These are phyloP conservation scores for Fusarium sp. DNA, from an alignment of 2,329 filamentous ascomycete genomes.

Conservation along the genomic window DNA sequence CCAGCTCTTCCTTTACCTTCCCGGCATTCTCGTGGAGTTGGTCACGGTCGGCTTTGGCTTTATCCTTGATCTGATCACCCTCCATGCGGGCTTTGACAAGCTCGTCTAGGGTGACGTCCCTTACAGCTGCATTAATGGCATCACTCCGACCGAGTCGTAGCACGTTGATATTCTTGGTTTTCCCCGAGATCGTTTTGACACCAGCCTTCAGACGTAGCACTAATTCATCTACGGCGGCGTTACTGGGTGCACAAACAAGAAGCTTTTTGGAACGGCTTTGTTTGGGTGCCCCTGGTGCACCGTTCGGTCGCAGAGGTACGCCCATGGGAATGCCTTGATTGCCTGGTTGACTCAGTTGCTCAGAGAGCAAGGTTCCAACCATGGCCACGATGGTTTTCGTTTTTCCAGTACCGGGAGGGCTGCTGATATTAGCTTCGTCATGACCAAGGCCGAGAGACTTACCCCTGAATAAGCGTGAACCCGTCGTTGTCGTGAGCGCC, in stretches of 20 bases:
- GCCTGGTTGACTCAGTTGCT: conserved; percentile 48
- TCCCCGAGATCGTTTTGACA: conserved; percentile 79
- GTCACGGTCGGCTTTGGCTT: conserved; percentile 64
- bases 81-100: conserved; percentile 80
- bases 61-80: conserved; percentile 65
- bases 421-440: conserved; percentile 49
- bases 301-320: conserved; percentile 42
- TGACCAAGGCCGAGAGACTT: conserved; percentile 40
- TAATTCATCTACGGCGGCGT: conserved; percentile 95
- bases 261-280: conserved; percentile 75
- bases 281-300: conserved; percentile 30
- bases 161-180: conserved; percentile 80
- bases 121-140: conserved; percentile 88
- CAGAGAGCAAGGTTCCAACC: conserved; percentile 78
- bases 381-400: conserved; percentile 98
- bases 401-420: conserved; percentile 95
- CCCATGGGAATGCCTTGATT: conserved; percentile 47
- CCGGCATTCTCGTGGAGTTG: conserved; percentile 70
- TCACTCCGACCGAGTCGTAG: conserved; percentile 91
- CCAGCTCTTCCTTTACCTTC: conserved; percentile 79
- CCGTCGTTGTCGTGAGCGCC: conserved; percentile 95
- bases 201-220: conserved; percentile 92
- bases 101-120: conserved; percentile 92
- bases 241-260: conserved; percentile 96
- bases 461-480: conserved; percentile 95